phyloP scores from a whole-genome alignment of 805 yeast genomes.

The Citeromyces matritensis region DNA sequence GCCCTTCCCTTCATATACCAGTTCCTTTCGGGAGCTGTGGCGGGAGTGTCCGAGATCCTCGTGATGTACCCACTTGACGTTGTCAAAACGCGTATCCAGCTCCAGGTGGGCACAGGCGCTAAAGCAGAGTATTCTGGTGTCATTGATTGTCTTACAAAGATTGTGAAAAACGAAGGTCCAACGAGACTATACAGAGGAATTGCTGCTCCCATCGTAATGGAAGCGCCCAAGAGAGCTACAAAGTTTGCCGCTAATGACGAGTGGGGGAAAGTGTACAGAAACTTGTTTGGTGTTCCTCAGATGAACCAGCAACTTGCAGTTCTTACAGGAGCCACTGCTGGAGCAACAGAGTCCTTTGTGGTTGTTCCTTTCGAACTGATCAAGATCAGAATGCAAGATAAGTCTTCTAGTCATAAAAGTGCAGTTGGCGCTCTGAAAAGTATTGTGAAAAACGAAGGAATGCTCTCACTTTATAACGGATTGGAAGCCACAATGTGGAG shows the following conservation, averaged over 20 bases:
- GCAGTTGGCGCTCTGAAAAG: conserved; percentile 69
- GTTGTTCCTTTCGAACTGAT: conserved; percentile 97
- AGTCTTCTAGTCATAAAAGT: conserved; percentile 64
- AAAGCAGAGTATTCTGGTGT: conserved; percentile 70
- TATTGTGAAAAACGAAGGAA: conserved; percentile 64
- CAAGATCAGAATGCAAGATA: conserved; percentile 90
- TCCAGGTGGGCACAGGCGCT: conserved; percentile 43
- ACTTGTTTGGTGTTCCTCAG: conserved; percentile 47
- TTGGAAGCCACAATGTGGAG: conserved; percentile 96
- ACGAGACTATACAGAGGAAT: conserved; percentile 84
- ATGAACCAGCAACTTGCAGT: conserved; percentile 77
- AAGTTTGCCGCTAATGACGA: conserved; percentile 97
- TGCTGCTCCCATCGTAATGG: conserved; percentile 94
- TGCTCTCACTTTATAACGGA: conserved; percentile 80
- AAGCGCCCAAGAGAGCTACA: conserved; percentile 98
- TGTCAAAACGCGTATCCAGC: conserved; percentile 91
- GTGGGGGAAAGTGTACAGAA: conserved; percentile 77
- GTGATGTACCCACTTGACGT: conserved; percentile 96
- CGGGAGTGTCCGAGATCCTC: conserved; percentile 92
- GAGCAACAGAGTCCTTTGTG: conserved; percentile 91
- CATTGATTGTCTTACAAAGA: conserved; percentile 70
- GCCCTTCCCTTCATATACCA: conserved; percentile 88
- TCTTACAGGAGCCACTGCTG: conserved; percentile 95
- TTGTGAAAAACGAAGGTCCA: conserved; percentile 75
- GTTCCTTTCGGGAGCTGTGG: conserved; percentile 84